Conservation (phyloP, 2,329 filamentous ascomycete species). For the Calcarisporium arbuscula region DNA sequence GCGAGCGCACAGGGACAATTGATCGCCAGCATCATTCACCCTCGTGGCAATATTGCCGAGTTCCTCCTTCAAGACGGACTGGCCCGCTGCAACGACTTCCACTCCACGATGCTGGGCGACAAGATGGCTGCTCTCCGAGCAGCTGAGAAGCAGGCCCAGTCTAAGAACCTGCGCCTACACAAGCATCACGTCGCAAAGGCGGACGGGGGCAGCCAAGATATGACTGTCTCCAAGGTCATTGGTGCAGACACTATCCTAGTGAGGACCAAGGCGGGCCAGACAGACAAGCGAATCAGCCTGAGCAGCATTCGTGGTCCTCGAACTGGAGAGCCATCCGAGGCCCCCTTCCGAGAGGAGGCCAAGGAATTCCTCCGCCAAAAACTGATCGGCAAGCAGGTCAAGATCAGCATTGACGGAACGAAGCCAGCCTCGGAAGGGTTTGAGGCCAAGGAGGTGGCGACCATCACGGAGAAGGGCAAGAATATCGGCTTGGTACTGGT, state of each 20-base stretch:
- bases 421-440: constrained; percentile 86
- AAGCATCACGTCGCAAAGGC: constrained; percentile 71
- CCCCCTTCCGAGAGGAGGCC: constrained; percentile 83
- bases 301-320: constrained; percentile 95
- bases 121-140: constrained; percentile 82
- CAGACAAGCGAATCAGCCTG: constrained; percentile 83
- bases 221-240: constrained; percentile 76
- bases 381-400: constrained; percentile 92
- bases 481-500: constrained; percentile 81
- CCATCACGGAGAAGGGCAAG: constrained; percentile 74
- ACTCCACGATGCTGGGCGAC: constrained; percentile 82
- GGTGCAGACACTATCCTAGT: constrained; percentile 86
- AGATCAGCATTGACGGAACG: constrained; percentile 81
- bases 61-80: constrained; percentile 85
- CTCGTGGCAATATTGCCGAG: constrained; percentile 85
- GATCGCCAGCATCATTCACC: constrained; percentile 82
- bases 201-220: constrained; percentile 63
- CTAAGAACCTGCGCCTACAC: constrained; percentile 71
- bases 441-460: constrained; percentile 91
- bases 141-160: constrained; percentile 81
- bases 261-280: constrained; percentile 70
- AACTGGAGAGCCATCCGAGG: constrained; percentile 75
- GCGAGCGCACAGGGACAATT: constrained; percentile 86
- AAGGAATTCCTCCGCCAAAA: constrained; percentile 95
- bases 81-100: constrained; percentile 89